These are phyloP conservation scores for Zygosaccharomyces pseudobailii DNA, from an alignment of 1,139 yeast species.

Conservation along the genomic window DNA sequence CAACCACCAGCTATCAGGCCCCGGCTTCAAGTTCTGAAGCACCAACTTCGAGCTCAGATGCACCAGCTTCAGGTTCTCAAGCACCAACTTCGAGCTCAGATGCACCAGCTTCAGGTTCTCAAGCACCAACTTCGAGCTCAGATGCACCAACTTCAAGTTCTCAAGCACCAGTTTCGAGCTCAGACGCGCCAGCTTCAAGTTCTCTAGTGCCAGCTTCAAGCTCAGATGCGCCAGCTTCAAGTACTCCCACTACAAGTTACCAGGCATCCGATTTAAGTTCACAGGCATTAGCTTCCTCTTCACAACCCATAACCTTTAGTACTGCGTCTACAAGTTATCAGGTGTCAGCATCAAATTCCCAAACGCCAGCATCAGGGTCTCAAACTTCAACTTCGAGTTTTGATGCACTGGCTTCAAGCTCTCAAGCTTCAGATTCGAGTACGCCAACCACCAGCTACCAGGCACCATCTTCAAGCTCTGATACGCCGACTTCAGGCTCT, in stretches of 20 bases:
- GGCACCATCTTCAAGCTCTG: too few species aligned
- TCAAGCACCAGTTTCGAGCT: background rate
- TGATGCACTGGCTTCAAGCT: background rate
- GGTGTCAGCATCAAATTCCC: background rate
- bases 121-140: background rate
- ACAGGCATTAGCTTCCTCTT: background rate
- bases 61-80: background rate
- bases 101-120: background rate
- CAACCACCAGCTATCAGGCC: background rate
- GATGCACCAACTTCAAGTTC: background rate
- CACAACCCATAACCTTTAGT: too few species aligned
- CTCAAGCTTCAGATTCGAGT: background rate
- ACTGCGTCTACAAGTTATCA: background rate
- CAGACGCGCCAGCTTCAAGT: background rate
- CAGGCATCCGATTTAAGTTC: background rate
- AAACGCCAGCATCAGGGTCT: background rate
- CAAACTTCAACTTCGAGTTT: background rate
- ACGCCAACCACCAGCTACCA: background rate
- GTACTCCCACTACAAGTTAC: background rate
- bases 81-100: background rate
- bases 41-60: background rate
- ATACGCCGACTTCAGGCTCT: background rate
- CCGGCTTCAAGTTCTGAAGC: background rate
- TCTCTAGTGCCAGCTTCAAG: constrained; percentile 3
- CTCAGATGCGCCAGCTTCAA: background rate